phyloP scores from a whole-genome alignment of 2,329 filamentous ascomycete species.

The Verticillium tricorpus region DNA sequence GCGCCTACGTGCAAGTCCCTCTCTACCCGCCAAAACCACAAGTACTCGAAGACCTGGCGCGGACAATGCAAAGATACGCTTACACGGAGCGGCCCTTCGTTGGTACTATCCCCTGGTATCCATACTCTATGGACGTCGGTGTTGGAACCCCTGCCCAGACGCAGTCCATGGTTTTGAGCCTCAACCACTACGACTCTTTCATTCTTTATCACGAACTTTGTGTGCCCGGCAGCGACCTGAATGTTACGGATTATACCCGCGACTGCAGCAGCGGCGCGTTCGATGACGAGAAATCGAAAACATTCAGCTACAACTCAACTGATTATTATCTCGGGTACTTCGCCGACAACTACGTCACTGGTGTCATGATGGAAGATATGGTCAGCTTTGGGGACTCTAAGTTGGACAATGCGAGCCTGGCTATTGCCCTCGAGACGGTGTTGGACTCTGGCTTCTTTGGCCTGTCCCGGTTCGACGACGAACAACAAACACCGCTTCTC shows the following conservation, averaged over 20 bases:
- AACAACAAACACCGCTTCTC: constrained; percentile 45
- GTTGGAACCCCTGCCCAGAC: constrained; percentile 9
- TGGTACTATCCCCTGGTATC: background rate
- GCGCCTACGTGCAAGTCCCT: too few species aligned
- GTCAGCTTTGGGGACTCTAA: too few species aligned
- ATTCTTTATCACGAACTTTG: background rate
- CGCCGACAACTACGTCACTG: too few species aligned
- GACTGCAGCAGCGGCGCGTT: constrained; percentile 12
- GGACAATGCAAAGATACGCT: too few species aligned
- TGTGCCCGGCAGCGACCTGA: background rate
- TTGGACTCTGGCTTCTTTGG: background rate
- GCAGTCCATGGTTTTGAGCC: constrained; percentile 1
- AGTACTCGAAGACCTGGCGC: too few species aligned
- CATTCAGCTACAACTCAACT: constrained; percentile 30
- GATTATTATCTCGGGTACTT: background rate
- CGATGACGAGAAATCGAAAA: constrained; percentile 40
- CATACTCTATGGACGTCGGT: constrained; percentile 5
- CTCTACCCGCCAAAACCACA: too few species aligned
- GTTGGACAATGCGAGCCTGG: too few species aligned
- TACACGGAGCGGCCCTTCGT: too few species aligned
- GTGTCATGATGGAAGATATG: too few species aligned
- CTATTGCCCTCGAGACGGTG: too few species aligned
- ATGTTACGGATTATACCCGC: background rate
- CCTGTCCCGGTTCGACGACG: constrained; percentile 25
- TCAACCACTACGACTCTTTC: background rate